phyloP scores from a whole-genome alignment of 1,284 basidiomycete species.

The Exobasidium rhododendri region DNA sequence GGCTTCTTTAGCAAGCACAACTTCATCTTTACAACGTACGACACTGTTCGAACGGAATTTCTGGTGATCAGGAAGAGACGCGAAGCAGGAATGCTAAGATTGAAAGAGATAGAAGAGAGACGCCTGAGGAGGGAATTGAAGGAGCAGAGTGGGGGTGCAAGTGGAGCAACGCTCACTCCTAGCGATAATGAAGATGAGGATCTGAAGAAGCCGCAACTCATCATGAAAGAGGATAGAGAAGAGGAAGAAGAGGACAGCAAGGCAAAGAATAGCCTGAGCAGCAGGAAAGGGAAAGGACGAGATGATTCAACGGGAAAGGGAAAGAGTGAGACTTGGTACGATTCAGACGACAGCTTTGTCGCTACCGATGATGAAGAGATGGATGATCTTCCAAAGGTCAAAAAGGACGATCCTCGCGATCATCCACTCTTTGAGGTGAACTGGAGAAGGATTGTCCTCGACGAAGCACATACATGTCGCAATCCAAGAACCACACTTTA shows the following conservation, averaged over 20 bases:
- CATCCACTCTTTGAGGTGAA: not conserved
- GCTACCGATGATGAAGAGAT: not conserved
- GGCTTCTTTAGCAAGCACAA: conserved; percentile 61
- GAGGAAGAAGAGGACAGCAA: conserved; percentile 12
- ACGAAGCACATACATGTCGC: conserved; percentile 81
- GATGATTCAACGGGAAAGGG: conserved; percentile 5
- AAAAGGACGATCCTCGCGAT: conserved; percentile 59
- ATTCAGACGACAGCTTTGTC: not conserved
- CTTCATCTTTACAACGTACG: conserved; percentile 85
- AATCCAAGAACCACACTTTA: conserved; percentile 82
- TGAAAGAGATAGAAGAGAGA: not conserved
- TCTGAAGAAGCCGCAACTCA: conserved; percentile 29
- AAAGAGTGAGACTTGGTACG: not conserved
- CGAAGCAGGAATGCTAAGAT: not conserved
- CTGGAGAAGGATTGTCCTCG: conserved; percentile 83
- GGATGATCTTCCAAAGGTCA: conserved; percentile 56
- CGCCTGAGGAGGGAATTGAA: not conserved
- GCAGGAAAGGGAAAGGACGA: not conserved
- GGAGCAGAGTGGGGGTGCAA: not conserved
- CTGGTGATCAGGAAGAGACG: not conserved
- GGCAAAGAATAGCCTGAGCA: not conserved
- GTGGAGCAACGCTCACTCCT: too few relatives aligned
- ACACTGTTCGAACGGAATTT: conserved; percentile 58
- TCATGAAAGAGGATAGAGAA: conserved; percentile 47
- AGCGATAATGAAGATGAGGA: not conserved